Evolutionary conservation across 129 eudicot genomes (phyloP).

Genomic region (Artemisia argyi): DNA sequence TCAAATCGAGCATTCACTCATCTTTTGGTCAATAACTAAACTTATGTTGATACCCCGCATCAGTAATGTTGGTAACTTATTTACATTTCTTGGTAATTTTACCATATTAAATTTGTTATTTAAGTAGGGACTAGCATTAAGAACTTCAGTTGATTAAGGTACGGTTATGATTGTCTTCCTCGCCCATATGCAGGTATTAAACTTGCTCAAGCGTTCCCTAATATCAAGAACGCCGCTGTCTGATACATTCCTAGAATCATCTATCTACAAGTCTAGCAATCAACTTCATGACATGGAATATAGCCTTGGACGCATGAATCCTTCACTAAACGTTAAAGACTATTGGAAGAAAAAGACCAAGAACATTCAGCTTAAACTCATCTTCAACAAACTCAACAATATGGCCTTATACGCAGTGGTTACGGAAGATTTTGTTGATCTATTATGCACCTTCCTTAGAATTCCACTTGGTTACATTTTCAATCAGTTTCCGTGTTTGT

Average conservation of each 20-base stretch:
- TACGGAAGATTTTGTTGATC: conserved; percentile 11
- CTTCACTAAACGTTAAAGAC: conserved; percentile 2
- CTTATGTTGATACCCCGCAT: no score
- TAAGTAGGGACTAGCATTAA: no score
- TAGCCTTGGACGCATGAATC: conserved; percentile 6
- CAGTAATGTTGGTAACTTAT: no score
- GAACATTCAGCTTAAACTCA: conserved; percentile 7
- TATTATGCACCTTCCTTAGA: conserved; percentile 16
- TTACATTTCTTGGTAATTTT: no score
- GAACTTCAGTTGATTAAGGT: neutral
- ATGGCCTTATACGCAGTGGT: conserved; percentile 14
- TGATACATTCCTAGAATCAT: conserved; percentile 17
- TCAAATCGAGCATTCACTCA: no score
- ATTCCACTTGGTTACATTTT: conserved; percentile 23
- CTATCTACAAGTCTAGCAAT: conserved; percentile 10
- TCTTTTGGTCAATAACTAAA: no score
- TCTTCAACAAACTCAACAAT: conserved; percentile 15
- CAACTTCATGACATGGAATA: conserved; percentile 10
- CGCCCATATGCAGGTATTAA: conserved; percentile 24
- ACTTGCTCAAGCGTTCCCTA: conserved; percentile 29
- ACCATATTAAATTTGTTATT: no score
- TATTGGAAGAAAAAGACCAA: neutral
- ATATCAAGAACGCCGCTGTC: conserved; percentile 30
- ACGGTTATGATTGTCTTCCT: neutral
- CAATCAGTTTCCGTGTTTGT: conserved; percentile 16